phyloP scores from a whole-genome alignment of 2,329 filamentous ascomycete genomes.

The Rutstroemia sp. region DNA sequence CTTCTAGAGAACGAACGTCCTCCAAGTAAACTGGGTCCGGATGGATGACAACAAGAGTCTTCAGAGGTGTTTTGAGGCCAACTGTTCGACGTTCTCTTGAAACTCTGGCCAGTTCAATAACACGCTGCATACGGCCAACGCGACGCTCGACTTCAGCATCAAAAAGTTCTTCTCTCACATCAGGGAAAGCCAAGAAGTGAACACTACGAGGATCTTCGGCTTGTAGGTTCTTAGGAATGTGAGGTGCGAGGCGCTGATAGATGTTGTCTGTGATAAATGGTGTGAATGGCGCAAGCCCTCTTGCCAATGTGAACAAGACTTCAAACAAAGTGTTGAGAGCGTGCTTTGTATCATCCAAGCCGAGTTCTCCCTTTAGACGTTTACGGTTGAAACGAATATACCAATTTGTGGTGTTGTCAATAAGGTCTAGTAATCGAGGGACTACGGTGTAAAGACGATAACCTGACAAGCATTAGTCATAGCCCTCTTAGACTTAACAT shows the following conservation, averaged over 20 bases:
- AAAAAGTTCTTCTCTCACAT: conserved; percentile 82
- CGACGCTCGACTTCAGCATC: conserved; percentile 79
- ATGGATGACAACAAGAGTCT: conserved; percentile 84
- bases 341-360: conserved; percentile 77
- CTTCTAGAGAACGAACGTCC: conserved; percentile 76
- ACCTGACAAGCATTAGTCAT: conserved; percentile 28
- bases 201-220: conserved; percentile 75
- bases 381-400: conserved; percentile 94
- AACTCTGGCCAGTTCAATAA: conserved; percentile 84
- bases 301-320: conserved; percentile 80
- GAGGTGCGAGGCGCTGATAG: conserved; percentile 73
- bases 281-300: conserved; percentile 86
- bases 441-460: conserved; percentile 89
- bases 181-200: conserved; percentile 86
- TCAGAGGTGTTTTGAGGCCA: conserved; percentile 84
- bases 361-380: conserved; percentile 83
- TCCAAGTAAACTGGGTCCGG: conserved; percentile 74
- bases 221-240: conserved; percentile 66
- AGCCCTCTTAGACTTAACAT: neutral
- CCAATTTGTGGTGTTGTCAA: conserved; percentile 98
- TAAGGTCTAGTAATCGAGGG: conserved; percentile 71
- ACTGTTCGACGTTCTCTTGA: conserved; percentile 80
- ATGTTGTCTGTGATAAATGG: conserved; percentile 95
- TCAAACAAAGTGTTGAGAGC: conserved; percentile 93
- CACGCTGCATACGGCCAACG: conserved; percentile 86